A percentile compares a stretch with the other conserved stretches of the same genome.
phyloP scores from a whole-genome alignment of 2,329 filamentous ascomycete species.

The Ophiostoma australiae region DNA sequence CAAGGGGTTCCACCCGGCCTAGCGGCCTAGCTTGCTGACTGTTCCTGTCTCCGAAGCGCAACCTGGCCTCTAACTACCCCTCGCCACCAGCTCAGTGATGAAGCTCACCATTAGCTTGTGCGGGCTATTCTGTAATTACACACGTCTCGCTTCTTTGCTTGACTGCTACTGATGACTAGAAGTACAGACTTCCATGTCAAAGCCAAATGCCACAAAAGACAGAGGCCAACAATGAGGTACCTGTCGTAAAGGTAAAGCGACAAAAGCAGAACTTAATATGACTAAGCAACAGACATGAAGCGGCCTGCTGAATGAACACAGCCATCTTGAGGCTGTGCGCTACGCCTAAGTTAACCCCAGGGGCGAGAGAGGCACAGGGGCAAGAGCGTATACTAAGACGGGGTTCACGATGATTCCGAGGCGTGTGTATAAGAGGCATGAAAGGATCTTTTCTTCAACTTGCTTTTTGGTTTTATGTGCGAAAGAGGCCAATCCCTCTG shows the following conservation, averaged over 20 bases:
- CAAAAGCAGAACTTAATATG: not conserved
- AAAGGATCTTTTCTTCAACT: not conserved
- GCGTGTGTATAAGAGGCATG: not conserved
- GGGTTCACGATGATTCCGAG: not conserved
- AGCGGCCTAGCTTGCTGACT: conserved; percentile 17
- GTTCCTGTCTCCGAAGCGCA: not conserved
- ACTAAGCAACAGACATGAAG: not conserved
- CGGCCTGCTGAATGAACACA: not conserved
- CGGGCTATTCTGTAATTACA: not conserved
- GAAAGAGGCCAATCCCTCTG: not conserved
- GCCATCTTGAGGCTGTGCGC: not conserved
- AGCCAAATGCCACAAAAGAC: not conserved
- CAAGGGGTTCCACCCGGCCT: conserved; percentile 28
- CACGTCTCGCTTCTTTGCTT: not conserved
- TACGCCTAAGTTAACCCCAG: not conserved
- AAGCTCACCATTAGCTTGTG: not conserved
- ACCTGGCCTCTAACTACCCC: conserved; percentile 8
- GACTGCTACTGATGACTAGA: not conserved
- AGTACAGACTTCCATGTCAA: not conserved
- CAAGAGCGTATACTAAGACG: not conserved
- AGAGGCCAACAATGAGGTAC: not conserved
- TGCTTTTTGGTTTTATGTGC: not conserved
- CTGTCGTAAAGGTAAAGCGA: not conserved
- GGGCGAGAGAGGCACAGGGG: not conserved
- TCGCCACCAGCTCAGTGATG: not conserved